Conservation (phyloP, 2,329 filamentous ascomycete genomes). For the Monosporascus ibericus region DNA sequence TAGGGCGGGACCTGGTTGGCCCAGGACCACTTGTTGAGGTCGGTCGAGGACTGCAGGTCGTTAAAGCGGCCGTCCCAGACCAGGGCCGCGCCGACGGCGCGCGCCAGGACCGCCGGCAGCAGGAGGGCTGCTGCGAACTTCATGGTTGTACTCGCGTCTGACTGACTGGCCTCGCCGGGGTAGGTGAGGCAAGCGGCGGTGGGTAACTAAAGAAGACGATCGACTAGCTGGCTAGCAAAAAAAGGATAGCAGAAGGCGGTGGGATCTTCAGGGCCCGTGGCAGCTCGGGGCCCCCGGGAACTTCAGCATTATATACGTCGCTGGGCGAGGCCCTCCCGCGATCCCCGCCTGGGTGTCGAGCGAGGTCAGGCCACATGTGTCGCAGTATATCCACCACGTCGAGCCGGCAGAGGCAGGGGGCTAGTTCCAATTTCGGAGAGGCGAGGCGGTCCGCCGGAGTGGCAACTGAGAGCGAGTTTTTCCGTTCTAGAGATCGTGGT, state of each 20-base stretch:
- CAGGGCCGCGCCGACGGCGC: slow-evolving; percentile 34
- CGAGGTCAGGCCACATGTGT: too few relatives aligned
- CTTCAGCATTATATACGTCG: background rate
- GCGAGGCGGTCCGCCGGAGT: background rate
- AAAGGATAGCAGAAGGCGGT: background rate
- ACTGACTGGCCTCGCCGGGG: too few relatives aligned
- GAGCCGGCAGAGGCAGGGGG: too few relatives aligned
- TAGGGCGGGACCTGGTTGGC: slow-evolving; percentile 58
- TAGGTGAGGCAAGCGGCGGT: background rate
- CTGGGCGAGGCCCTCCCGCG: too few relatives aligned
- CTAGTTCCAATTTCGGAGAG: background rate
- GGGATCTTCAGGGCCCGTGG: background rate
- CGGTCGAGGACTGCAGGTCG: slow-evolving; percentile 40
- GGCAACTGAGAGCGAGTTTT: background rate
- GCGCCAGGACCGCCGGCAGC: slow-evolving; percentile 9
- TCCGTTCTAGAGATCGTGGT: background rate
- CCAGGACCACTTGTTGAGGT: slow-evolving; percentile 56
- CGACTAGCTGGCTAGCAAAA: background rate
- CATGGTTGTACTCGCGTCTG: slow-evolving; percentile 8
- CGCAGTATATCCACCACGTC: too few relatives aligned
- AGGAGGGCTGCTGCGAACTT: slow-evolving; percentile 12
- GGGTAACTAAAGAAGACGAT: background rate
- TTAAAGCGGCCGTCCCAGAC: slow-evolving; percentile 59
- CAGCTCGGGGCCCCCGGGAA: too few relatives aligned
- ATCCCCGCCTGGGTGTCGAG: too few relatives aligned